Conservation (phyloP, 73 alveolate genomes). For the Uronychia binucleata region DNA sequence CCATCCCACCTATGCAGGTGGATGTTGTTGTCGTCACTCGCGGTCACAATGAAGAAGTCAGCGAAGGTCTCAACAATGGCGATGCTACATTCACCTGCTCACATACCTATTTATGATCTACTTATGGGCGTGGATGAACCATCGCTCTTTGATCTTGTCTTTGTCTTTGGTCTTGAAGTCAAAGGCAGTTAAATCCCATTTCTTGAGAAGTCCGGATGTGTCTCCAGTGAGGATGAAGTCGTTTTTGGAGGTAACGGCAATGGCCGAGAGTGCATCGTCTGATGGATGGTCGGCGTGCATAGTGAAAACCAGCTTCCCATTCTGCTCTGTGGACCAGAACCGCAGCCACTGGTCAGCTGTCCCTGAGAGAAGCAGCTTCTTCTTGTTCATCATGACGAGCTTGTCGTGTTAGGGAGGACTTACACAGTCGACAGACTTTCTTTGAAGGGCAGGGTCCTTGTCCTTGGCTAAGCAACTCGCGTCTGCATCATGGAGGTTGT, state of each 20-base stretch:
- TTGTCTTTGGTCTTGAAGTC: conserved; percentile 21
- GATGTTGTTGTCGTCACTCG: conserved; percentile 60
- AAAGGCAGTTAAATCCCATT: conserved; percentile 38
- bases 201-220: conserved; percentile 49
- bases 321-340: conserved; percentile 55
- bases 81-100: not conserved
- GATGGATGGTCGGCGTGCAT: conserved; percentile 39
- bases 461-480: conserved; percentile 38
- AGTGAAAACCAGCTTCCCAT: conserved; percentile 22
- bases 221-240: conserved; percentile 49
- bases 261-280: conserved; percentile 51
- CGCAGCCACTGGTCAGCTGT: conserved; percentile 58
- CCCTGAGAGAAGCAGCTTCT: conserved; percentile 16
- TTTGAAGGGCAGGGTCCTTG: conserved; percentile 39
- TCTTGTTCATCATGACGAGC: conserved; percentile 34
- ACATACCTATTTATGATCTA: conserved; percentile 27
- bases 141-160: conserved; percentile 20
- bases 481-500: conserved; percentile 63
- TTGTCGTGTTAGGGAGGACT: not conserved
- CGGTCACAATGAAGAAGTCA: conserved; percentile 43
- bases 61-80: conserved; percentile 37
- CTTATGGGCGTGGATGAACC: conserved; percentile 62
- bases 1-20: conserved; percentile 63
- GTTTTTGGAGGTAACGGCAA: conserved; percentile 43
- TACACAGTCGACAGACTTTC: conserved; percentile 68